phyloP scores from a whole-genome alignment of 106 monocot genomes.

The Dendrobium officinale region DNA sequence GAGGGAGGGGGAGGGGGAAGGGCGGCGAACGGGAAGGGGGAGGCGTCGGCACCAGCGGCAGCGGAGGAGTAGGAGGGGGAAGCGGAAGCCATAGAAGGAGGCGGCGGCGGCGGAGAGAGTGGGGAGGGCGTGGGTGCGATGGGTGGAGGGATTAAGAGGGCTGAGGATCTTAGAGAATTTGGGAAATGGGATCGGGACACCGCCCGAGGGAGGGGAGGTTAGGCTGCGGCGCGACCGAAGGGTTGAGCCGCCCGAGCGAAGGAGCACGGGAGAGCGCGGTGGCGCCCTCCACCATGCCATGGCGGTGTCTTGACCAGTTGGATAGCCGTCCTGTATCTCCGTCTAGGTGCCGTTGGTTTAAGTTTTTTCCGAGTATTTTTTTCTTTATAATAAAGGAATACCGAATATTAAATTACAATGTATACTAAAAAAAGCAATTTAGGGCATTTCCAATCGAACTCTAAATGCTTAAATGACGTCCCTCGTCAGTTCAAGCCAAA shows the following conservation, averaged over 20 bases:
- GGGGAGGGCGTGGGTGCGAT: too few relatives aligned
- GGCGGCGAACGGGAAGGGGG: background rate
- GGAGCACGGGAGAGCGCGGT: background rate
- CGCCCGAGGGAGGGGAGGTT: background rate
- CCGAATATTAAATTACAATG: too few relatives aligned
- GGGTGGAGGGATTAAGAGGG: background rate
- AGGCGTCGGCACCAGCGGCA: background rate
- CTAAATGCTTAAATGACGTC: too few relatives aligned
- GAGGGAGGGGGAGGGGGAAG: slow-evolving; percentile 4
- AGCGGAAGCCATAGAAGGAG: background rate
- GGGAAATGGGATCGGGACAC: background rate
- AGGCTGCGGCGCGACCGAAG: background rate
- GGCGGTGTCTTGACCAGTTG: background rate
- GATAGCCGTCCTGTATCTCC: background rate
- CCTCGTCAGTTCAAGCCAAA: too few relatives aligned
- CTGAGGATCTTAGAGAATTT: background rate
- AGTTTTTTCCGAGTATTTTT: background rate
- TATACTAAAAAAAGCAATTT: too few relatives aligned
- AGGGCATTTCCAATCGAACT: too few relatives aligned
- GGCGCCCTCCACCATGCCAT: background rate
- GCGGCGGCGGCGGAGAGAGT: background rate
- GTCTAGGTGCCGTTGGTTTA: background rate
- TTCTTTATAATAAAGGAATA: too few relatives aligned
- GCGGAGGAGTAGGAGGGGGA: background rate
- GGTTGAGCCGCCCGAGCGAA: background rate